phyloP scores from a whole-genome alignment of 78 protist species.

The Neovahlkampfia damariscottae region DNA sequence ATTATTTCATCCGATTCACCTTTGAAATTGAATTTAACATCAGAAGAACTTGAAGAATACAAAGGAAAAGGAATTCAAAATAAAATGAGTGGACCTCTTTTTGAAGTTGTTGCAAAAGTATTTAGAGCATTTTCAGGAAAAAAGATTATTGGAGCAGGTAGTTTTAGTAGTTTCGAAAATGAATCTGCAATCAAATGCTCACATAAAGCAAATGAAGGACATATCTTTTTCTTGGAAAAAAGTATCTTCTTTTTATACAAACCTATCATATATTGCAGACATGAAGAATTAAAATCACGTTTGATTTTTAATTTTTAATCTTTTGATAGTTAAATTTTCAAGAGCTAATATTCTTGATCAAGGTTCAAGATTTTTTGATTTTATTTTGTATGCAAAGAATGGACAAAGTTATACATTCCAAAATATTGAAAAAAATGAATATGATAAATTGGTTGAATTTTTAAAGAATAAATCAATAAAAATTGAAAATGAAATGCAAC shows the following conservation, averaged over 20 bases:
- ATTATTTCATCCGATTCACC: not conserved
- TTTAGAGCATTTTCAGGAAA: not conserved
- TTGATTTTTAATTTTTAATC: no score
- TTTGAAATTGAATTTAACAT: not conserved
- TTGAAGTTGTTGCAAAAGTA: not conserved
- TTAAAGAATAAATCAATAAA: not conserved
- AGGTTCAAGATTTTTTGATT: not conserved
- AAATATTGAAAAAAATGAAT: not conserved
- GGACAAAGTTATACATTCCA: not conserved
- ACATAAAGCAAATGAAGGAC: not conserved
- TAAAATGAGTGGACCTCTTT: not conserved
- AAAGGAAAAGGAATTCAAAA: not conserved
- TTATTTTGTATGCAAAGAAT: not conserved
- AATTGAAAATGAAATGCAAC: not conserved
- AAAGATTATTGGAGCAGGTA: not conserved
- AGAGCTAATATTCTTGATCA: not conserved
- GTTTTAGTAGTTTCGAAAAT: not conserved
- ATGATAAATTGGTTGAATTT: not conserved
- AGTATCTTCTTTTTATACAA: constrained; percentile 8
- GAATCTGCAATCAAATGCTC: constrained; percentile 5
- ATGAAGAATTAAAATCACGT: constrained; percentile 5
- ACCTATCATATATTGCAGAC: not conserved
- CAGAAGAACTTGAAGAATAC: not conserved
- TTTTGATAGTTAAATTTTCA: not conserved
- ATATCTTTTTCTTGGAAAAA: not conserved